Evolutionary conservation across 768 basidiomycete genomes (phyloP).

Genomic region (Boletus pseudopeckii): DNA sequence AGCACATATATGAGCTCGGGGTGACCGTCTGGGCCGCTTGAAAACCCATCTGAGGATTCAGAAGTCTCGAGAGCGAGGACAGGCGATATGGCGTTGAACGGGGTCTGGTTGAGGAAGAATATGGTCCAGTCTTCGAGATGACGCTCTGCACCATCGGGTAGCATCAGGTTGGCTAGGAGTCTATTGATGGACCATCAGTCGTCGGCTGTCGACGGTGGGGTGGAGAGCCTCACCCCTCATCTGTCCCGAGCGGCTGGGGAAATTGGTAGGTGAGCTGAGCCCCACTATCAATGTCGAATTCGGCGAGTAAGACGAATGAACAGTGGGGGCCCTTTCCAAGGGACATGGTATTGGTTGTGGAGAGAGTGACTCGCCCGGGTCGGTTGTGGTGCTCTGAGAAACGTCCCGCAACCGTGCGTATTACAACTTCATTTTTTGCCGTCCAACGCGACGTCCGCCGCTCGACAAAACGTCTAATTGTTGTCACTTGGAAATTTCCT

Average conservation of each 20-base stretch:
- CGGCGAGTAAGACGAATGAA: slow-evolving; percentile 94
- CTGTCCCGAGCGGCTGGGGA: slow-evolving; percentile 88
- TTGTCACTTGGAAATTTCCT: slow-evolving; percentile 22
- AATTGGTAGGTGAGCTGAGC: slow-evolving; percentile 95
- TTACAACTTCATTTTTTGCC: slow-evolving; percentile 7
- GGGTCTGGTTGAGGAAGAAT: slow-evolving; percentile 95
- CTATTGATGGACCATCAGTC: slow-evolving; percentile 38
- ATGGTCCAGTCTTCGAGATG: slow-evolving; percentile 97
- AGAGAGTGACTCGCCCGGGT: not conserved
- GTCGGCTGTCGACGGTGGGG: not conserved
- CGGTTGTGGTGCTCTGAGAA: slow-evolving; percentile 4
- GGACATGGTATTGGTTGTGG: slow-evolving; percentile 41
- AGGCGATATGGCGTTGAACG: slow-evolving; percentile 82
- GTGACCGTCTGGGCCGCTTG: slow-evolving; percentile 25
- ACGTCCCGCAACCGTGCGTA: not conserved
- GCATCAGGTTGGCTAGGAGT: slow-evolving; percentile 93
- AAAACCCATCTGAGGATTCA: slow-evolving; percentile 29
- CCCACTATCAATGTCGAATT: slow-evolving; percentile 96
- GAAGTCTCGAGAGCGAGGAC: slow-evolving; percentile 68
- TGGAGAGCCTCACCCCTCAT: slow-evolving; percentile 73
- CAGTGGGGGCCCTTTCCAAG: slow-evolving; percentile 66
- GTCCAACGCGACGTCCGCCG: slow-evolving; percentile 8
- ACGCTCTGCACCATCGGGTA: slow-evolving; percentile 96
- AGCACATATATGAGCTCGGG: slow-evolving; percentile 77
- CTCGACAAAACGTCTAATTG: slow-evolving; percentile 13